phyloP scores from a whole-genome alignment of 164 flowering plant genomes.

The Santalum album region DNA sequence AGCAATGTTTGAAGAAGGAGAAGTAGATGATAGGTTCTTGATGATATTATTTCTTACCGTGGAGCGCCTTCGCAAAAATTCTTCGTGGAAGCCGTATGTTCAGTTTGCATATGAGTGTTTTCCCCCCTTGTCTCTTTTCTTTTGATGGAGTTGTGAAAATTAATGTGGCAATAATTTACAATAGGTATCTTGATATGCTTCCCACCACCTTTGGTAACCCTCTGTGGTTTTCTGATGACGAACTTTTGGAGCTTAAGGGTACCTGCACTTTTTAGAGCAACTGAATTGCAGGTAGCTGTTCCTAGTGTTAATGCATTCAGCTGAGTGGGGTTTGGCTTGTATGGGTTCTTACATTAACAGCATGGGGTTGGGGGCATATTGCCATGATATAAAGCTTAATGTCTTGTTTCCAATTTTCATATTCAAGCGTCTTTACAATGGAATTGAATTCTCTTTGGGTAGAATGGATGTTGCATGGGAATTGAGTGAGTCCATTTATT shows the following conservation, averaged over 20 bases:
- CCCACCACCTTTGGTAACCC: constrained; percentile 82
- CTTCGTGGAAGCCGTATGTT: constrained; percentile 94
- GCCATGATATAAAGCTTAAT: background rate
- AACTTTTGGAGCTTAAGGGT: constrained; percentile 76
- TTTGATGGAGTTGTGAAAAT: background rate
- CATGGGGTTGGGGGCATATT: no score
- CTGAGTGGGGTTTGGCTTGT: background rate
- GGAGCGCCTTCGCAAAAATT: constrained; percentile 79
- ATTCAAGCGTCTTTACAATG: no score
- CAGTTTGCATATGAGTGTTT: background rate
- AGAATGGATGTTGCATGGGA: no score
- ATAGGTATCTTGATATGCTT: constrained; percentile 89
- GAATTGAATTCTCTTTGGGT: no score
- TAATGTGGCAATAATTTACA: background rate
- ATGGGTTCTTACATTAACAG: no score
- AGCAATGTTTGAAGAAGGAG: constrained; percentile 82
- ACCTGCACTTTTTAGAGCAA: constrained; percentile 70
- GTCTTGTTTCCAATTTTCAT: background rate
- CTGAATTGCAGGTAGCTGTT: constrained; percentile 61
- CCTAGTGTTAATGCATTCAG: background rate
- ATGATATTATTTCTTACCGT: constrained; percentile 67
- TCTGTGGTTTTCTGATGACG: constrained; percentile 87
- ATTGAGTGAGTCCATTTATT: no score
- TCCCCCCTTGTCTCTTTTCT: background rate
- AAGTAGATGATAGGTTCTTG: constrained; percentile 90